A percentile compares a stretch with the other conserved stretches of the same genome.
phyloP scores from a whole-genome alignment of 768 basidiomycete genomes.

The Guyanaporus albipodus region DNA sequence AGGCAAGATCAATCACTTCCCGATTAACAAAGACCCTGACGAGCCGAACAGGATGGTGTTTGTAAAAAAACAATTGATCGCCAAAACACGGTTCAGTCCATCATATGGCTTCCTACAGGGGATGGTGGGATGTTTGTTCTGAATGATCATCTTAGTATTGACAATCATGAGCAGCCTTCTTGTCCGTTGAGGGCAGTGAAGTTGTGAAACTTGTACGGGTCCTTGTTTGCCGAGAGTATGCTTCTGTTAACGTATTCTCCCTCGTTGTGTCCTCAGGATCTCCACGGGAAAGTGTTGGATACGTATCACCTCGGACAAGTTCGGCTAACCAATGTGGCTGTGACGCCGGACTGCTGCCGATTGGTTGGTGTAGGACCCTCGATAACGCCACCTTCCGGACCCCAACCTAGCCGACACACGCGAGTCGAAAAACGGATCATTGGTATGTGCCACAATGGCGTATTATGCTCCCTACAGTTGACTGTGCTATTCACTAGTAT shows the following conservation, averaged over 20 bases:
- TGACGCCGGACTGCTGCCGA: slow-evolving; percentile 44
- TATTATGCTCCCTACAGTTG: background rate
- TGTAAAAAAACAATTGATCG: slow-evolving; percentile 50
- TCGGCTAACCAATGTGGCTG: slow-evolving; percentile 46
- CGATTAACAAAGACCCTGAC: slow-evolving; percentile 3
- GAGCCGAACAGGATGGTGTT: slow-evolving; percentile 41
- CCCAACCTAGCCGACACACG: slow-evolving; percentile 46
- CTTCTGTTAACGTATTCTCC: slow-evolving; percentile 15
- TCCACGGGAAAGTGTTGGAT: slow-evolving; percentile 43
- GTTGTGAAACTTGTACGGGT: slow-evolving; percentile 43
- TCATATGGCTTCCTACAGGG: slow-evolving; percentile 49
- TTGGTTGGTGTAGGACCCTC: slow-evolving; percentile 50
- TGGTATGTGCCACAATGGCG: slow-evolving; percentile 31
- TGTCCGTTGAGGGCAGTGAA: slow-evolving; percentile 48
- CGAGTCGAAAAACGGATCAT: slow-evolving; percentile 52
- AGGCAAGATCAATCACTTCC: slow-evolving; percentile 30
- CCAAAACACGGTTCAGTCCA: slow-evolving; percentile 42
- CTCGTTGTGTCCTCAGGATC: slow-evolving; percentile 32
- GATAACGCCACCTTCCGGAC: slow-evolving; percentile 38
- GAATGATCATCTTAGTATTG: slow-evolving; percentile 9
- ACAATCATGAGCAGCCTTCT: slow-evolving; percentile 37
- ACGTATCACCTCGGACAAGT: slow-evolving; percentile 43
- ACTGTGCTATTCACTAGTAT: slow-evolving; percentile 32
- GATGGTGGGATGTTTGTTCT: slow-evolving; percentile 33
- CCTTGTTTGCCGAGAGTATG: slow-evolving; percentile 3